These are phyloP conservation scores for Tubosaeta brunneosetosa DNA, from an alignment of 768 basidiomycete genomes.

Conservation along the genomic window DNA sequence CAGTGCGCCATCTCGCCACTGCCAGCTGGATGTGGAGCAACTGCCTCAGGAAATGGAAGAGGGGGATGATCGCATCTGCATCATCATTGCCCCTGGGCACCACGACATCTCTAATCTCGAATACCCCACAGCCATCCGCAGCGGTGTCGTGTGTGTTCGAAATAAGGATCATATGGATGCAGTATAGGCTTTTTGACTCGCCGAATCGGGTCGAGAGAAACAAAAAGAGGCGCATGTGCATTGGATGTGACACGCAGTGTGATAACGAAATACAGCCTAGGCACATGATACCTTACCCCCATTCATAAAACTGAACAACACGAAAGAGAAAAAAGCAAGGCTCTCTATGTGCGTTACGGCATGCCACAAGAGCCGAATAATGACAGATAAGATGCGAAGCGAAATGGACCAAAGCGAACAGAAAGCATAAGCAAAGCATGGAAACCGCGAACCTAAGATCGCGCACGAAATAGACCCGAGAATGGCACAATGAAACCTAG, in stretches of 20 bases:
- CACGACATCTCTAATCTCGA: neutral
- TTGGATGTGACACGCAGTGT: neutral
- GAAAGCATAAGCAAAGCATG: conserved; percentile 24
- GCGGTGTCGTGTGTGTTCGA: neutral
- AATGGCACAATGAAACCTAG: neutral
- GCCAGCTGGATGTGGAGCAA: neutral
- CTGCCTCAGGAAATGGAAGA: neutral
- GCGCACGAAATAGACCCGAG: neutral
- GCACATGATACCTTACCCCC: conserved; percentile 9
- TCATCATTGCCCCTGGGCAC: neutral
- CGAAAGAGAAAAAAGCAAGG: neutral
- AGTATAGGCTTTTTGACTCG: neutral
- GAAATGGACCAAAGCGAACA: conserved; percentile 13
- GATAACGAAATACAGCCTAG: conserved; percentile 13
- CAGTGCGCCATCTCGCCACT: neutral
- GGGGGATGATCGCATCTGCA: neutral
- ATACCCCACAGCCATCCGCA: neutral
- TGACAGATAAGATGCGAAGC: conserved; percentile 29
- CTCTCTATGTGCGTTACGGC: conserved; percentile 27
- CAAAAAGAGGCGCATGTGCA: neutral
- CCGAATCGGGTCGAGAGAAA: neutral
- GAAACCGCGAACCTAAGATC: conserved; percentile 1
- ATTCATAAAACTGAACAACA: conserved; percentile 2
- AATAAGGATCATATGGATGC: neutral
- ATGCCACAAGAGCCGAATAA: conserved; percentile 26